phyloP scores from a whole-genome alignment of 495 filamentous ascomycete species.

The Penicillium cataractarum region DNA sequence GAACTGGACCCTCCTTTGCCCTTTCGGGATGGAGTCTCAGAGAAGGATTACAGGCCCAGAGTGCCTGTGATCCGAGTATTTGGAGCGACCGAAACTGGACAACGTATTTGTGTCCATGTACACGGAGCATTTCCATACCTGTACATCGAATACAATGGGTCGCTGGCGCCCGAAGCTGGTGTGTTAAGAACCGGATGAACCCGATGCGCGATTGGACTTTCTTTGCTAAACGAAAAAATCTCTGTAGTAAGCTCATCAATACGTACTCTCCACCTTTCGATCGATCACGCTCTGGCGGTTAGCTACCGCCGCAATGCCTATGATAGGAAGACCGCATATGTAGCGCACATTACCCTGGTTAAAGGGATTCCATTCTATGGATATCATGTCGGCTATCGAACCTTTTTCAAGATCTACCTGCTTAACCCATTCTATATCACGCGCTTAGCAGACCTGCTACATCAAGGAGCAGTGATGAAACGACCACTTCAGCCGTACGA shows the following conservation, averaged over 20 bases:
- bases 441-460: conserved; percentile 79
- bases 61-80: conserved; percentile 91
- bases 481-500: conserved; percentile 87
- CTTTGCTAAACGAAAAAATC: background rate
- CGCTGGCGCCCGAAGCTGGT: conserved; percentile 69
- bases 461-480: conserved; percentile 84
- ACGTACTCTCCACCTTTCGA: conserved; percentile 71
- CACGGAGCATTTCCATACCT: conserved; percentile 96
- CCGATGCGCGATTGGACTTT: background rate
- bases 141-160: conserved; percentile 83
- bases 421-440: conserved; percentile 82
- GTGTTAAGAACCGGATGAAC: conserved; percentile 18
- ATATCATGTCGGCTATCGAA: conserved; percentile 87
- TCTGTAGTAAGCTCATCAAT: conserved; percentile 69
- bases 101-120: conserved; percentile 95
- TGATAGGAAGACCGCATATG: conserved; percentile 69
- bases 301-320: conserved; percentile 77
- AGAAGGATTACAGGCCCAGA: conserved; percentile 60
- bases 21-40: conserved; percentile 52
- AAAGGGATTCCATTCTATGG: conserved; percentile 97
- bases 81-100: conserved; percentile 91
- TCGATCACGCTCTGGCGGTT: conserved; percentile 81
- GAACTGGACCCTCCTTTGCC: conserved; percentile 81
- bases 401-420: conserved; percentile 93
- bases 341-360: conserved; percentile 86